These are phyloP conservation scores for Yarrowia phangngaensis DNA, from an alignment of 805 yeast species.

Conservation along the genomic window DNA sequence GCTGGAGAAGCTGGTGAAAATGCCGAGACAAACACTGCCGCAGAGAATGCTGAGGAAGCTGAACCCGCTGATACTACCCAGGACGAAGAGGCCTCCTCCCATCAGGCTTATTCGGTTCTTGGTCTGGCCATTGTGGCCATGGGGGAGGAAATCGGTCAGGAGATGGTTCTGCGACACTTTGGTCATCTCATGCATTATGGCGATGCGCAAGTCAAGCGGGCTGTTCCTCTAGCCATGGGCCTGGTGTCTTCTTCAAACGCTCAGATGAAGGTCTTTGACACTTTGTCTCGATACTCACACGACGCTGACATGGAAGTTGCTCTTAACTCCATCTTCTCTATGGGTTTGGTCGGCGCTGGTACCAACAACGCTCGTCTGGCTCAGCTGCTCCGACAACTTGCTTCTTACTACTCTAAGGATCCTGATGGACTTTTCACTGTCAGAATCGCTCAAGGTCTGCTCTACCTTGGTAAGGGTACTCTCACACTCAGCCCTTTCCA, in stretches of 20 bases:
- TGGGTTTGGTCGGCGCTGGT: slow-evolving; percentile 99
- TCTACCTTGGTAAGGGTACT: slow-evolving; percentile 96
- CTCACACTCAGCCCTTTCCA: slow-evolving; percentile 83
- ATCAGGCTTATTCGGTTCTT: slow-evolving; percentile 84
- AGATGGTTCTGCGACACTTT: slow-evolving; percentile 94
- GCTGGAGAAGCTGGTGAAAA: slow-evolving; percentile 36
- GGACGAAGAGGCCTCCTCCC: slow-evolving; percentile 35
- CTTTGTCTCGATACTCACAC: slow-evolving; percentile 92
- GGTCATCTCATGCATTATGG: slow-evolving; percentile 98
- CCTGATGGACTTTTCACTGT: slow-evolving; percentile 89
- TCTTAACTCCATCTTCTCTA: slow-evolving; percentile 86
- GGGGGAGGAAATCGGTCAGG: slow-evolving; percentile 98
- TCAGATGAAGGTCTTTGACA: slow-evolving; percentile 94
- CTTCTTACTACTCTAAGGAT: slow-evolving; percentile 86
- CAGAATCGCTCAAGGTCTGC: slow-evolving; percentile 89
- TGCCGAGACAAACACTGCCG: slow-evolving; percentile 32
- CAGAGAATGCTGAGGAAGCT: slow-evolving; percentile 33
- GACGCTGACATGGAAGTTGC: slow-evolving; percentile 94
- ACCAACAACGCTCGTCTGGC: slow-evolving; percentile 98
- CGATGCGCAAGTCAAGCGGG: slow-evolving; percentile 79
- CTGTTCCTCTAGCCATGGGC: slow-evolving; percentile 98
- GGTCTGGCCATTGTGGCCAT: slow-evolving; percentile 92
- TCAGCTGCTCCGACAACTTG: slow-evolving; percentile 89
- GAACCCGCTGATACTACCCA: slow-evolving; percentile 35
- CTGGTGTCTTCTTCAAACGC: slow-evolving; percentile 89